A percentile compares a stretch with the other conserved stretches of the same genome.
Conservation (phyloP, 2,329 filamentous ascomycete species). For the Grosmannia huntii region DNA sequence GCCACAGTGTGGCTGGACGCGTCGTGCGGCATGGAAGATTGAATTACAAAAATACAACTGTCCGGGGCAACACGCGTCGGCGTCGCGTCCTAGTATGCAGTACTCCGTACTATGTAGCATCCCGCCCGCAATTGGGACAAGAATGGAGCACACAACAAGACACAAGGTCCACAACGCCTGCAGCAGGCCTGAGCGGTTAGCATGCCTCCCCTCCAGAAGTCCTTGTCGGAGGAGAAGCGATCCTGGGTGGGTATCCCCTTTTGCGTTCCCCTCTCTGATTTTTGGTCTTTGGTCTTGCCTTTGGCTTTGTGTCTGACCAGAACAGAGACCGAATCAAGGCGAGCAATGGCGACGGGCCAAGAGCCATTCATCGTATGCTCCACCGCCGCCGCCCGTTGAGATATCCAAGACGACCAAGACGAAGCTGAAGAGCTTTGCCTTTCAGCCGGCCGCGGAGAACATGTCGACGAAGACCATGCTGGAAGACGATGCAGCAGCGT, state of each 20-base stretch:
- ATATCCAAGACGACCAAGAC: slow-evolving; percentile 47
- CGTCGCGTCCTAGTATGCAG: background rate
- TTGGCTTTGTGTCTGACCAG: slow-evolving; percentile 12
- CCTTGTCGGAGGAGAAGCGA: slow-evolving; percentile 23
- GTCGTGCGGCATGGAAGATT: too few species aligned
- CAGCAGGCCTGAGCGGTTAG: background rate
- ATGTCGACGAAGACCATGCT: background rate
- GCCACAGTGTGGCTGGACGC: too few species aligned
- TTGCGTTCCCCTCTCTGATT: background rate
- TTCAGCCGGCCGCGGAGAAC: background rate
- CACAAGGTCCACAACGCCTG: background rate
- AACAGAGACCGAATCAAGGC: slow-evolving; percentile 19
- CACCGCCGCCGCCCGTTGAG: slow-evolving; percentile 28
- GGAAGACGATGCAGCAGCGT: background rate
- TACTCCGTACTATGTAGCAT: too few species aligned
- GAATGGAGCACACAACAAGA: background rate
- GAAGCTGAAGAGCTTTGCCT: slow-evolving; percentile 39
- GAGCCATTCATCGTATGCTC: slow-evolving; percentile 31
- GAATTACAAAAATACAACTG: too few species aligned
- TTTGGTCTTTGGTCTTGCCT: too few species aligned
- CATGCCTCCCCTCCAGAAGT: slow-evolving; percentile 27
- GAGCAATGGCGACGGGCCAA: slow-evolving; percentile 41
- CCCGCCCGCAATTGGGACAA: background rate
- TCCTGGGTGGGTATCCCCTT: slow-evolving; percentile 5
- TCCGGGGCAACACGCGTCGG: background rate